phyloP scores from a whole-genome alignment of 495 filamentous ascomycete genomes.

The Evernia prunastri region DNA sequence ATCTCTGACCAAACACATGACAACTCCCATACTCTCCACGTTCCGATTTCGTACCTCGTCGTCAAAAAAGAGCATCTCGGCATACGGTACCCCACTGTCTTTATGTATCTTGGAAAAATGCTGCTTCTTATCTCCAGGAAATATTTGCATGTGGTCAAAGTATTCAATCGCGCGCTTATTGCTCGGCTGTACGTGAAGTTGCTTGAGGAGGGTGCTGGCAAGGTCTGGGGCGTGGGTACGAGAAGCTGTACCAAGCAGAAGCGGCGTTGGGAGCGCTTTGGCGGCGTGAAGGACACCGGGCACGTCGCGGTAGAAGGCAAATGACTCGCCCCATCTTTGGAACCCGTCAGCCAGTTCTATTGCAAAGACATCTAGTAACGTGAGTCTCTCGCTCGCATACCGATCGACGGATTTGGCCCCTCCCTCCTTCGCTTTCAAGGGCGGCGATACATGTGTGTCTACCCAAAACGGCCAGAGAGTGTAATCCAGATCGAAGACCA shows the following conservation, averaged over 20 bases:
- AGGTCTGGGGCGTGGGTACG: constrained; percentile 76
- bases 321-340: constrained; percentile 62
- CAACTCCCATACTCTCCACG: constrained; percentile 77
- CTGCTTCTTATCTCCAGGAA: constrained; percentile 75
- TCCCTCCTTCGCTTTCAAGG: constrained; percentile 58
- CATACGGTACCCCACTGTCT: constrained; percentile 54
- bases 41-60: constrained; percentile 84
- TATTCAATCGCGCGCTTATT: constrained; percentile 58
- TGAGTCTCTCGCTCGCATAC: constrained; percentile 27
- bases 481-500: constrained; percentile 95
- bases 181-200: constrained; percentile 57
- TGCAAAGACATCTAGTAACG: not conserved
- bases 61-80: constrained; percentile 95
- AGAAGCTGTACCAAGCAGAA: constrained; percentile 71
- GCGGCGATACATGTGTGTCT: constrained; percentile 82
- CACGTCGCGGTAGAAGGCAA: constrained; percentile 75
- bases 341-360: not conserved
- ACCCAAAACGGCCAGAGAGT: constrained; percentile 98
- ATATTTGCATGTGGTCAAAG: constrained; percentile 84
- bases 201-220: constrained; percentile 70
- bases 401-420: constrained; percentile 48
- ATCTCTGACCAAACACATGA: constrained; percentile 71
- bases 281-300: constrained; percentile 63
- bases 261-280: constrained; percentile 34
- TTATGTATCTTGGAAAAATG: constrained; percentile 72